Percentiles rank a stretch among this genome's conserved stretches.
Evolutionary conservation across 257 asterid species (phyloP).

Genomic region (Solanum pennellii): DNA sequence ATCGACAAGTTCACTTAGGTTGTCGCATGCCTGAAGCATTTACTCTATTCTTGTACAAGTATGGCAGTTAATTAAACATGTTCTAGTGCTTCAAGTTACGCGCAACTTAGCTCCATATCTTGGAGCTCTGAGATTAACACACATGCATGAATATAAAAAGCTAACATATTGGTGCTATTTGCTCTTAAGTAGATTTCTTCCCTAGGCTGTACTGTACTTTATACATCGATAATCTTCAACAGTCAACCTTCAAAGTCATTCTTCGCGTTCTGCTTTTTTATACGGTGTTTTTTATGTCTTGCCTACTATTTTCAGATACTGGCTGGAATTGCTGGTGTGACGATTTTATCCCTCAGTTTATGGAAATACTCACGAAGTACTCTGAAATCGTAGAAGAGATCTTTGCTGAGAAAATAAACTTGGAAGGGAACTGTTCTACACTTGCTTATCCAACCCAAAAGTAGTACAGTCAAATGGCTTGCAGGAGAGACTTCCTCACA

Average conservation of each 20-base stretch:
- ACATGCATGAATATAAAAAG: not conserved
- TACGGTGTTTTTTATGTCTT: not conserved
- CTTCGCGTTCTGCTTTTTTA: not conserved
- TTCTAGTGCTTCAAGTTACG: not conserved
- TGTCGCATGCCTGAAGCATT: not conserved
- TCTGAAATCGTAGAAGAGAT: slow-evolving; percentile 17
- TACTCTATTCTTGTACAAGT: not conserved
- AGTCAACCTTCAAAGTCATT: not conserved
- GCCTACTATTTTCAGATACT: slow-evolving; percentile 41
- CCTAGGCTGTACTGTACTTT: not conserved
- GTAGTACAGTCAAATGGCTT: not conserved
- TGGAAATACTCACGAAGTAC: slow-evolving; percentile 63
- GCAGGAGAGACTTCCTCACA: not conserved
- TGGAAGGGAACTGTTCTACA: not conserved
- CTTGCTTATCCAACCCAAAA: not conserved
- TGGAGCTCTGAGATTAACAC: not conserved
- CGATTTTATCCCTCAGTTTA: slow-evolving; percentile 42
- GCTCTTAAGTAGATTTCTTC: not conserved
- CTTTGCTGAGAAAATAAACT: not conserved
- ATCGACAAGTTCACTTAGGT: not conserved
- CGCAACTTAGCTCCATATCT: not conserved
- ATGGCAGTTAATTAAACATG: not conserved
- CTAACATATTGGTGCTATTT: not conserved
- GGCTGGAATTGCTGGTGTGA: slow-evolving; percentile 56
- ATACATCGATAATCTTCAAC: not conserved